Base-by-base conservation (phyloP, 805 yeast species). In the Cyberlindnera euphorbiiphila region DNA sequence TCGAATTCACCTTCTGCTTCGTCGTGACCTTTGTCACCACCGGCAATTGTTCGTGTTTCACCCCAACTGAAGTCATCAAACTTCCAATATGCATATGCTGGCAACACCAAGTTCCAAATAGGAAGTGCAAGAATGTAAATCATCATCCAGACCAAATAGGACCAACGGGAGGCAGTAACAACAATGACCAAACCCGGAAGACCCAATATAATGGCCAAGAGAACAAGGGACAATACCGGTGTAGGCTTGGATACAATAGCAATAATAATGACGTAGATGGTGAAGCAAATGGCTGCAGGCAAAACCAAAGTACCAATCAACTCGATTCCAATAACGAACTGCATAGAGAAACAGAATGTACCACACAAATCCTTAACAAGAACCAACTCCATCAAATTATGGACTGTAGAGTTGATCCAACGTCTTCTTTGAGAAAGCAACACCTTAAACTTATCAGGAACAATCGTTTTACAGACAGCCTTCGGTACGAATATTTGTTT, bases 21-120 rank as follows among this genome's bases (percentile, higher is more conserved):
- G 30, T 77, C 83, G 56, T 85, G 93, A 13, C 69, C 77, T 51
- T 80, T 76, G 28, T 75, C 85, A 9, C 77, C 87, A 16, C 78
- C 82, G 18, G 74, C 73, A 34, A 87, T 77, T n/a, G 80, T 72
- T 68, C 96, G 73, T 2, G 96, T 89, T 42, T 86, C 95, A 56
- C 97, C 96, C 97, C 97, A 89, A 58, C 88, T 78, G 63, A 89
- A 89, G 59, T 89, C 96, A 62, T 89, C 97, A 62, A 88, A 87
- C 56, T 87, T 87, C 97, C 97, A 89, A 59, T 71, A 88, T 0
- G 96, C 83, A 61, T 89, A 87, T 10, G 78, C 56, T 2, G 97
- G 97, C 32, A 89, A 68, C 5, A 87, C 78, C 54, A 89, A 82
- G 61, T 88, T 89, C 97, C 97, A 89, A 39, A 89, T 71, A n/a